phyloP scores from a whole-genome alignment of 768 basidiomycete genomes.

The Exsudoporus frostii region DNA sequence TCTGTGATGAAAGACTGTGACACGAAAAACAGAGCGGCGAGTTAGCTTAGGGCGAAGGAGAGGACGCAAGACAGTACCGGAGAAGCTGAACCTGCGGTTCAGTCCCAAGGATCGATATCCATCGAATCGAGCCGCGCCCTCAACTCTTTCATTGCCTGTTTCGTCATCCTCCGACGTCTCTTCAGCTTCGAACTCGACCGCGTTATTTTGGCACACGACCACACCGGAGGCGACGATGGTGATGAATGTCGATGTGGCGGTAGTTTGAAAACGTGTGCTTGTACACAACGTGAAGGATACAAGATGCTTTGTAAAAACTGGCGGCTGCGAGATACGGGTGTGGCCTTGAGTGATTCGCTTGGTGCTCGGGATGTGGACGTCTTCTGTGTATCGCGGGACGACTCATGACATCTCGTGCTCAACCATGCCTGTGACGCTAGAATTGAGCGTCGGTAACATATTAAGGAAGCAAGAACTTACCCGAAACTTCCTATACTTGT shows the following conservation, averaged over 20 bases:
- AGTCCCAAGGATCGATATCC: conserved; percentile 12
- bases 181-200: conserved; percentile 5
- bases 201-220: conserved; percentile 23
- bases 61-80: neutral
- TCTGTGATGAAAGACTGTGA: neutral
- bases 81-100: neutral
- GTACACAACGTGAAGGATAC: neutral
- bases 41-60: neutral
- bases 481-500: neutral
- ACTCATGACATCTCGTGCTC: neutral
- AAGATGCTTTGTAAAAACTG: conserved; percentile 1
- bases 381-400: neutral
- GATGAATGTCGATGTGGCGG: neutral
- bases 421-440: conserved; percentile 4
- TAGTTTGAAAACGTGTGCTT: neutral
- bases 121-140: conserved; percentile 9
- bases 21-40: neutral
- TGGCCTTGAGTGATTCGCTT: neutral
- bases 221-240: neutral
- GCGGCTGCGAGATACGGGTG: neutral
- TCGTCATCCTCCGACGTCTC: conserved; percentile 7
- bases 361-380: neutral
- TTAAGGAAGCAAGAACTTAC: neutral
- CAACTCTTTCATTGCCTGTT: conserved; percentile 7
- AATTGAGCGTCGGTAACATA: neutral